Evolutionary conservation across 202 grass and related monocot species (phyloP), one percentile per base, ranked within the genome.

Genomic region (Zoysia matrella): DNA sequence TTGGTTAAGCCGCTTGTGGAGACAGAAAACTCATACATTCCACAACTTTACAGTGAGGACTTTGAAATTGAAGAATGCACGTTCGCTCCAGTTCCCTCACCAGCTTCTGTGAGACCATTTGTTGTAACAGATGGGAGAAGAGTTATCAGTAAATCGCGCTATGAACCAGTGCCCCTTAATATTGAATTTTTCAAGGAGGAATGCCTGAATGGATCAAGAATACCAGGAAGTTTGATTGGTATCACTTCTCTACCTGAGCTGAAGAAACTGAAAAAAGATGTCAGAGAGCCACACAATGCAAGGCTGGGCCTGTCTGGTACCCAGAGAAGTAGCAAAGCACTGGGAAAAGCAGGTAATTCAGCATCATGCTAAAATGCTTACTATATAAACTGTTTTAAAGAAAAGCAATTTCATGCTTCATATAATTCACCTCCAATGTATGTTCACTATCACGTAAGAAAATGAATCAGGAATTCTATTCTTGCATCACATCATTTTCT

Each of bases 11-110:
- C 96, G 18, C 77, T 95, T 78, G 71, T 86, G 61, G 81, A 83
- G 36, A 78, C 83, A 22, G 89, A 90, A 72, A 86, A 93, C 84
- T 85, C 90, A 10, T 94, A 85, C 55, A 83, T 93, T 73, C 92
- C 92, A 61, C 96, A 95, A 5, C 82, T 95, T 82, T 93, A 93
- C 68, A 74, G 83, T 39, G 82, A 89, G 45, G 72, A 93, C 46
- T 92, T 95, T 55, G 92, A 90, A 81, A 85, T 92, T 77, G 92
- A 98, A 71, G 96, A 98, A 14, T 95, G 86, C 85, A 90, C 76
- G 12, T 93, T 90, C 40, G 85, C 85, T 78, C 73, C 92, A 80
- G 76, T 88, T 87, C 84, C 80, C 42, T 85, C 92, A 47, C 83
- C 90, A 74, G 65, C 73, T 81, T 65, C 82, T 85, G 70, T 57